Evolutionary conservation across 1,139 yeast species (phyloP).

Genomic region (Geotrichum cucujoidarum): DNA sequence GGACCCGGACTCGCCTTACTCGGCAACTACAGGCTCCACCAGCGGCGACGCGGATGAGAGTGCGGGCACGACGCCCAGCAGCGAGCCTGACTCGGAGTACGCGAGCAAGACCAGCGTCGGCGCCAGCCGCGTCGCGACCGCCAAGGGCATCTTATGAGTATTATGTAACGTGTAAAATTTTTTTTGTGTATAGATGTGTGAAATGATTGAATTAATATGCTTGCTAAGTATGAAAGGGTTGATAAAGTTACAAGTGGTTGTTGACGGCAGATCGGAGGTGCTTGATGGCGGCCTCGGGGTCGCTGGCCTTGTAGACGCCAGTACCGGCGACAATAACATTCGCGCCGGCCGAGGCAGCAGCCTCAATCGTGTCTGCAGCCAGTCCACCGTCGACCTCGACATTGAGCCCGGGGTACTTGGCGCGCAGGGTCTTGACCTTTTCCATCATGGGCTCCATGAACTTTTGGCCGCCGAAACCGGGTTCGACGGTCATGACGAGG

Average conservation of each 20-base stretch:
- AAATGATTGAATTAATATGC: not conserved
- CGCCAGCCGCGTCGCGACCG: not conserved
- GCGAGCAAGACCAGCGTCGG: not conserved
- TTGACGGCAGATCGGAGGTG: slow-evolving; percentile 44
- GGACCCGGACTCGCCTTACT: too few species aligned
- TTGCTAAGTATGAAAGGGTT: slow-evolving; percentile 49
- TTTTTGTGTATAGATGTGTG: not conserved
- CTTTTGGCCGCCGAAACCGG: slow-evolving; percentile 97
- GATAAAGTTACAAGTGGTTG: not conserved
- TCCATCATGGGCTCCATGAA: slow-evolving; percentile 97
- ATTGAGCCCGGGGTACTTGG: slow-evolving; percentile 68
- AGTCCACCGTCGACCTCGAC: slow-evolving; percentile 97
- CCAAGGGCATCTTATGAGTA: not conserved
- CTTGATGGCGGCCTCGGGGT: slow-evolving; percentile 68
- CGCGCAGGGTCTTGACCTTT: slow-evolving; percentile 74
- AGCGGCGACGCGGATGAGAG: too few species aligned
- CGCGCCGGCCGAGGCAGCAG: slow-evolving; percentile 93
- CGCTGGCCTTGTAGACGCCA: slow-evolving; percentile 76
- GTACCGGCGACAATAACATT: slow-evolving; percentile 98
- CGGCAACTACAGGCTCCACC: too few species aligned
- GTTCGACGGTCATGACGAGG: slow-evolving; percentile 95
- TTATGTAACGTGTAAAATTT: not conserved
- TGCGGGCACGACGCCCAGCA: too few species aligned
- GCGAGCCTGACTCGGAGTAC: not conserved
- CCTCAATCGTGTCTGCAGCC: slow-evolving; percentile 74